Percentiles rank a stretch among this genome's conserved stretches.
Conservation (phyloP, 1,284 basidiomycete species). For the Cryptococcus maquisensis region DNA sequence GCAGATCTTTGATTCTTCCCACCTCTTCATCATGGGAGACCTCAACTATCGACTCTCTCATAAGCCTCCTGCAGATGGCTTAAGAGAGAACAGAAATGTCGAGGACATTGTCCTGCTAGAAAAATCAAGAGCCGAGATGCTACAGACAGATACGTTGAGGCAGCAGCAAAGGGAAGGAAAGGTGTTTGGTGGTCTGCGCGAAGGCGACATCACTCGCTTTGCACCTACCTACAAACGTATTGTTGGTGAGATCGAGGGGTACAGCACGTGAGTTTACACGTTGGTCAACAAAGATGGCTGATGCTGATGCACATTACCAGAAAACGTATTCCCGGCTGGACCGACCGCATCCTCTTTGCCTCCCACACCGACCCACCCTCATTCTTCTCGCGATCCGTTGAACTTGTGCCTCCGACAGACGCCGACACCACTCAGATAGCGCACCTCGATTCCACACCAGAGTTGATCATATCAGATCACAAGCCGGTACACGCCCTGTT, state of each 20-base stretch:
- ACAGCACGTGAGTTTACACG: constrained; percentile 57
- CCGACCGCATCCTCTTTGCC: constrained; percentile 85
- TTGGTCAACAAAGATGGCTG: neutral
- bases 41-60: constrained; percentile 78
- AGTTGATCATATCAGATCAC: constrained; percentile 47
- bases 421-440: constrained; percentile 31
- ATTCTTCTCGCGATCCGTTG: constrained; percentile 21
- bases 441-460: constrained; percentile 38
- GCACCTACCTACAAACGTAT: constrained; percentile 83
- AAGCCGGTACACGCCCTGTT: constrained; percentile 48
- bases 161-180: constrained; percentile 61
- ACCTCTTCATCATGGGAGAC: constrained; percentile 82
- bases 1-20: constrained; percentile 73
- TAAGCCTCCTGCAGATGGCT: constrained; percentile 50
- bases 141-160: constrained; percentile 72
- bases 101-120: constrained; percentile 51
- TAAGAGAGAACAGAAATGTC: constrained; percentile 27
- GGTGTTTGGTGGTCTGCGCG: constrained; percentile 67
- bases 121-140: constrained; percentile 60
- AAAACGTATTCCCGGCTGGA: constrained; percentile 86
- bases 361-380: constrained; percentile 60
- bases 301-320: constrained; percentile 22
- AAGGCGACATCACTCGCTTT: constrained; percentile 79
- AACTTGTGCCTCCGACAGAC: constrained; percentile 9
- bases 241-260: constrained; percentile 71